Conservation (phyloP, 2,329 filamentous ascomycete genomes). For the Botryosphaeria dothidea region DNA sequence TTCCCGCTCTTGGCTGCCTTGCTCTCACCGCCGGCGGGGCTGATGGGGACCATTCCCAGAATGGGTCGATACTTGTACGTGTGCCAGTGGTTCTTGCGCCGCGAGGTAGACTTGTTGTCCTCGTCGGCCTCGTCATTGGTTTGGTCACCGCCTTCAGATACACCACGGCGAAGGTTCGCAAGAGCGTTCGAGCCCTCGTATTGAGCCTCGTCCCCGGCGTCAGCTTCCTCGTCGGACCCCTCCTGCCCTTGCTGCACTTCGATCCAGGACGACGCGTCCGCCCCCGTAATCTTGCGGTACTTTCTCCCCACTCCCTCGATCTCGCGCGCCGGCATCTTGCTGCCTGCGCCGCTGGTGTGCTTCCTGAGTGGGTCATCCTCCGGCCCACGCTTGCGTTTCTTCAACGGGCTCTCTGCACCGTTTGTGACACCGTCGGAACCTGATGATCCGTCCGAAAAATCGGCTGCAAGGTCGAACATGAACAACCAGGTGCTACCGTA, state of each 20-base stretch:
- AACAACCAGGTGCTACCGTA: constrained; percentile 85
- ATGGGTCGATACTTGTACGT: constrained; percentile 96
- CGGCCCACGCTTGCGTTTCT: constrained; percentile 26
- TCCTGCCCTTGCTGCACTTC: constrained; percentile 28
- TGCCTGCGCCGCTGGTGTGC: constrained; percentile 56
- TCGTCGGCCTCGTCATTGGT: constrained; percentile 20
- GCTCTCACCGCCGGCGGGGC: constrained; percentile 51
- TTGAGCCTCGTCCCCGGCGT: constrained; percentile 41
- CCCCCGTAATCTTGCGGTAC: constrained; percentile 49
- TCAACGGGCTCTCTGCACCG: constrained; percentile 29
- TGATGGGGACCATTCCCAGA: constrained; percentile 68
- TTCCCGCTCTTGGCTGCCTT: constrained; percentile 28
- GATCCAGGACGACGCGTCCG: constrained; percentile 36
- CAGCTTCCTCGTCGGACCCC: constrained; percentile 34
- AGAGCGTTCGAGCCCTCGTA: constrained; percentile 30
- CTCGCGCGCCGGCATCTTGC: constrained; percentile 49
- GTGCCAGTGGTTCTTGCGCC: constrained; percentile 61
- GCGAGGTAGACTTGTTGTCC: constrained; percentile 26
- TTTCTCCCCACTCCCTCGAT: constrained; percentile 48
- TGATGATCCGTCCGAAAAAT: constrained; percentile 52
- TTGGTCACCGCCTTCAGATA: constrained; percentile 26
- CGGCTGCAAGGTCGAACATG: constrained; percentile 83
- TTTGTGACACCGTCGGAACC: constrained; percentile 19
- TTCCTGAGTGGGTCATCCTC: constrained; percentile 46
- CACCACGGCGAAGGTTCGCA: constrained; percentile 29